These are phyloP conservation scores for Aurifilum marmelostoma DNA, from an alignment of 2,329 filamentous ascomycete species.

Conservation along the genomic window DNA sequence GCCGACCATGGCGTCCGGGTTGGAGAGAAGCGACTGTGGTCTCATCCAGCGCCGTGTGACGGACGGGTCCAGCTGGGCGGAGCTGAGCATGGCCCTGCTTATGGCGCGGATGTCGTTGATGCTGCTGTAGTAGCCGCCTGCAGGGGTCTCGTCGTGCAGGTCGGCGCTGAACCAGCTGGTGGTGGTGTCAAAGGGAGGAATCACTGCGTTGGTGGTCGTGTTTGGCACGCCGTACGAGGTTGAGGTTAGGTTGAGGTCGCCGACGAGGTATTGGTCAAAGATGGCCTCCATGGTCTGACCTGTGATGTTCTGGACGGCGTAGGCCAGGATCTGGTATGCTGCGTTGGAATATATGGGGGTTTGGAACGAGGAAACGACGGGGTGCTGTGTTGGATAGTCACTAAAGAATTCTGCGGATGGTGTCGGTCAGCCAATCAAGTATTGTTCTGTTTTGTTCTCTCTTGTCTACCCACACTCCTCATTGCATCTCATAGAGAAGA, in stretches of 20 bases:
- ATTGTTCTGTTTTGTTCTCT: background rate
- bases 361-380: constrained; percentile 39
- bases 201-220: constrained; percentile 28
- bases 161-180: constrained; percentile 34
- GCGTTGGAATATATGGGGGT: constrained; percentile 44
- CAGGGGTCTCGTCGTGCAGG: constrained; percentile 32
- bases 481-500: background rate
- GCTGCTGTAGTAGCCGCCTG: constrained; percentile 50
- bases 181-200: constrained; percentile 31
- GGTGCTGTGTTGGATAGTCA: constrained; percentile 37
- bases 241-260: constrained; percentile 37
- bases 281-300: constrained; percentile 36
- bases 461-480: too few species aligned
- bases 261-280: constrained; percentile 39
- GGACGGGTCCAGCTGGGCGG: constrained; percentile 39
- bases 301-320: constrained; percentile 45
- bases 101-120: constrained; percentile 45
- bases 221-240: constrained; percentile 34
- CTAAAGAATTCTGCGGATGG: constrained; percentile 32
- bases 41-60: constrained; percentile 50
- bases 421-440: background rate
- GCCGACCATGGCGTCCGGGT: constrained; percentile 43
- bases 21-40: constrained; percentile 43
- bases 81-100: constrained; percentile 48
- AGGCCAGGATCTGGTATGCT: constrained; percentile 42